These are phyloP conservation scores for Bocquillonia castaneifolia DNA, from an alignment of 441 rosid species.

Conservation along the genomic window DNA sequence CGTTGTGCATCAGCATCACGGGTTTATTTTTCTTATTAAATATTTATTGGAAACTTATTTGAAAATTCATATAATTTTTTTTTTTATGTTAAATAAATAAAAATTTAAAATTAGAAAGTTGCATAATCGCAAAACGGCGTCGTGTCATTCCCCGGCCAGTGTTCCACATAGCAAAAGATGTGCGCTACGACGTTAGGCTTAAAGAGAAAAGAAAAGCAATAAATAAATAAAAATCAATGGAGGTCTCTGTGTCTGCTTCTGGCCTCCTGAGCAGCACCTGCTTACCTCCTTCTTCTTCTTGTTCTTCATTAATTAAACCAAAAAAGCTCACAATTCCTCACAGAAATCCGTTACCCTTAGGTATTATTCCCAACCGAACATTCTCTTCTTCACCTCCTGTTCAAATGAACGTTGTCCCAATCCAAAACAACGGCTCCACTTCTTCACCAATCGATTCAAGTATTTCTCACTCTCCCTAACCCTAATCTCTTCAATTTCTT, in stretches of 20 bases:
- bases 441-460: constrained; percentile 16
- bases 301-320: constrained; percentile 13
- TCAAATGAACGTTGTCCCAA: constrained; percentile 35
- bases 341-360: background rate
- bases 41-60: too few species aligned
- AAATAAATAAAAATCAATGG: constrained; percentile 2
- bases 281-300: background rate
- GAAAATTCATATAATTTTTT: too few species aligned
- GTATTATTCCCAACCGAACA: background rate
- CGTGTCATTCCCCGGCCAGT: too few species aligned
- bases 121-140: background rate
- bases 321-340: constrained; percentile 16
- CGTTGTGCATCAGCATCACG: too few species aligned
- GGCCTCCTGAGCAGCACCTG: constrained; percentile 7
- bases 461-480: background rate
- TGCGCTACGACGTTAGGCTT: background rate
- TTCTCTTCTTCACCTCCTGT: constrained; percentile 22
- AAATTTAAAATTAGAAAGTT: too few species aligned
- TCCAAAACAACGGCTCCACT: constrained; percentile 30
- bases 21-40: too few species aligned
- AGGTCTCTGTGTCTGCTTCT: constrained; percentile 3
- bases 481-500: background rate
- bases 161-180: too few species aligned
- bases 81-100: too few species aligned
- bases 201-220: background rate